A percentile compares a stretch with the other conserved stretches of the same genome.
Conservation (phyloP, 305 asterid genomes). For the Caryopteris hybrid region DNA sequence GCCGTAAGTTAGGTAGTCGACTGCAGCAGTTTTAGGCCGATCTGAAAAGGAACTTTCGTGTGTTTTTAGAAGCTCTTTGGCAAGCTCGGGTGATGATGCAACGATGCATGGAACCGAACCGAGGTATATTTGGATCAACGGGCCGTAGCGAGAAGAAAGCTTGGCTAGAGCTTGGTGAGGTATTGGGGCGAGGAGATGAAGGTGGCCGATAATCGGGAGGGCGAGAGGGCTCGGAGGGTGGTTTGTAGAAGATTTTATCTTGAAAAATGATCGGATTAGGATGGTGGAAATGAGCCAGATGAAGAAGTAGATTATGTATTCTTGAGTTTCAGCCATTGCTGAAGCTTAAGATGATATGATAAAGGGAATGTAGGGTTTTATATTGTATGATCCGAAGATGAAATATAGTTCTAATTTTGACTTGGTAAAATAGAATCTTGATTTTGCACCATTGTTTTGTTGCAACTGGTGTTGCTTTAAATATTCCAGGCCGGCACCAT, state of each 20-base stretch:
- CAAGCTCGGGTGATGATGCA: conserved; percentile 58
- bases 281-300: conserved; percentile 35
- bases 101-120: conserved; percentile 64
- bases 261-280: conserved; percentile 21
- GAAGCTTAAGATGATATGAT: background rate
- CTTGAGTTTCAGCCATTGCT: conserved; percentile 35
- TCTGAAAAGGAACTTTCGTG: conserved; percentile 45
- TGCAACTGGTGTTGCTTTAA: background rate
- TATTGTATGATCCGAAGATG: no score
- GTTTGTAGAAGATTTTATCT: conserved; percentile 3
- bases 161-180: conserved; percentile 74
- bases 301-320: conserved; percentile 30
- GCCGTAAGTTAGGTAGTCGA: conserved; percentile 57
- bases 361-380: no score
- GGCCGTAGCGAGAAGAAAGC: conserved; percentile 48
- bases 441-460: background rate
- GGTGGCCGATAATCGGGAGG: conserved; percentile 71
- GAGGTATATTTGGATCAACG: conserved; percentile 44
- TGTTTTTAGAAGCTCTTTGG: conserved; percentile 59
- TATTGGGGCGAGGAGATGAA: conserved; percentile 66
- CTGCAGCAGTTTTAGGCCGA: conserved; percentile 44
- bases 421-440: conserved; percentile 21
- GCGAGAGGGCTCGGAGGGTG: conserved; percentile 62
- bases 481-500: no score
- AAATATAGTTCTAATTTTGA: conserved; percentile 3